Evolutionary conservation across 495 filamentous ascomycete genomes (phyloP).

Genomic region (Penicillium psychrofluorescens): DNA sequence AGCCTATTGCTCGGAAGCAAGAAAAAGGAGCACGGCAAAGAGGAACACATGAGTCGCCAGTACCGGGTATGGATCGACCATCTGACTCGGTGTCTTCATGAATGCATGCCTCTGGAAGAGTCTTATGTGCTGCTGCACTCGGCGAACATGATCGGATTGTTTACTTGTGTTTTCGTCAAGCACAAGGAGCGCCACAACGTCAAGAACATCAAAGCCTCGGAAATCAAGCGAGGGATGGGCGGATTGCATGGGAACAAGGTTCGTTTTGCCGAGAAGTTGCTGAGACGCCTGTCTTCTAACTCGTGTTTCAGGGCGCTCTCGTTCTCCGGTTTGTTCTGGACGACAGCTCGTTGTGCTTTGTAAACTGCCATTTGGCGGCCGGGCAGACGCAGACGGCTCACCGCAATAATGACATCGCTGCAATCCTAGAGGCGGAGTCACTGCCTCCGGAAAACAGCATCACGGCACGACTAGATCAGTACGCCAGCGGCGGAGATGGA

Average conservation of each 20-base stretch:
- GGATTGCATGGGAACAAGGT: conserved; percentile 93
- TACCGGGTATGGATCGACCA: conserved; percentile 95
- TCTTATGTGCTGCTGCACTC: conserved; percentile 83
- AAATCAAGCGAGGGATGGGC: conserved; percentile 92
- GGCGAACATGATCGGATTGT: conserved; percentile 84
- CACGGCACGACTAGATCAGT: conserved; percentile 60
- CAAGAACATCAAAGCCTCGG: conserved; percentile 65
- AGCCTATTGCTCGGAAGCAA: conserved; percentile 60
- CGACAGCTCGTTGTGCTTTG: conserved; percentile 87
- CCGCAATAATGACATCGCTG: conserved; percentile 88
- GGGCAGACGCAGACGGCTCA: conserved; percentile 84
- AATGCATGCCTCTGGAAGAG: conserved; percentile 69
- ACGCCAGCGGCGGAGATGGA: conserved; percentile 84
- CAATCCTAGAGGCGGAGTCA: conserved; percentile 72
- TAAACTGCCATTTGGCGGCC: conserved; percentile 95
- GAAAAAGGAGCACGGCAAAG: conserved; percentile 82
- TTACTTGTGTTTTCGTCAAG: conserved; percentile 92
- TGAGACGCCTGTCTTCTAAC: conserved; percentile 6
- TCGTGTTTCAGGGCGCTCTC: conserved; percentile 60
- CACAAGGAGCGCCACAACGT: conserved; percentile 66
- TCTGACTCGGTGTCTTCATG: conserved; percentile 70
- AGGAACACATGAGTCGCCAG: conserved; percentile 94
- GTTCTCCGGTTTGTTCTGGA: conserved; percentile 84
- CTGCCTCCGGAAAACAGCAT: conserved; percentile 61
- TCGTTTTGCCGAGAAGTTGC: conserved; percentile 3